Conservation (phyloP, 1,284 basidiomycete species). For the Ustilago curta region DNA sequence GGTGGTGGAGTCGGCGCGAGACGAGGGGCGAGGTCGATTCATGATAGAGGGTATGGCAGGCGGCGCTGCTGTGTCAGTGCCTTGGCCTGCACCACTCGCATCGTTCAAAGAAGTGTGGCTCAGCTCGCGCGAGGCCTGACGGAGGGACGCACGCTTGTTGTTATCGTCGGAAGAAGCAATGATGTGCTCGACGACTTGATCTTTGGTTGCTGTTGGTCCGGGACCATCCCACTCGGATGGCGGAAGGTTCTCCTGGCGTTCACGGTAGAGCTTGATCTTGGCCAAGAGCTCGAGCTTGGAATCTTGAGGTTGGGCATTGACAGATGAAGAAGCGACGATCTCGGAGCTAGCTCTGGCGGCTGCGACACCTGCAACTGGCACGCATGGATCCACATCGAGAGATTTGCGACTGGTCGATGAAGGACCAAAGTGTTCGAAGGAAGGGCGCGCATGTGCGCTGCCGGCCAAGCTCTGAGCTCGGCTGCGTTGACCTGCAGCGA, state of each 20-base stretch:
- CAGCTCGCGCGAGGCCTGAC: constrained; percentile 27
- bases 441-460: constrained; percentile 18
- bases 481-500: constrained; percentile 39
- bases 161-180: constrained; percentile 26
- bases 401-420: constrained; percentile 16
- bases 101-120: background rate
- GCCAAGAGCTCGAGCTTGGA: constrained; percentile 53
- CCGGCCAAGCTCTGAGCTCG: constrained; percentile 45
- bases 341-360: constrained; percentile 35
- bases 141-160: constrained; percentile 26
- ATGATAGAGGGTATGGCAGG: constrained; percentile 12
- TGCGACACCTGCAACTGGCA: background rate
- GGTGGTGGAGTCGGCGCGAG: constrained; percentile 26
- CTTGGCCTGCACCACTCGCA: background rate
- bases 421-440: constrained; percentile 20
- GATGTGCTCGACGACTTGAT: constrained; percentile 51
- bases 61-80: background rate
- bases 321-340: constrained; percentile 13
- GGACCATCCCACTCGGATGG: constrained; percentile 55
- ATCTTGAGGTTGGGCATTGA: constrained; percentile 2
- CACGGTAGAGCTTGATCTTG: constrained; percentile 62
- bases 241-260: constrained; percentile 60
- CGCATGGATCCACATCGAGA: constrained; percentile 13
- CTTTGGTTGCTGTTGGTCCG: constrained; percentile 47
- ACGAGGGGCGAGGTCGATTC: constrained; percentile 33